phyloP scores from a whole-genome alignment of 2,329 filamentous ascomycete genomes.

The Fusarium citri region DNA sequence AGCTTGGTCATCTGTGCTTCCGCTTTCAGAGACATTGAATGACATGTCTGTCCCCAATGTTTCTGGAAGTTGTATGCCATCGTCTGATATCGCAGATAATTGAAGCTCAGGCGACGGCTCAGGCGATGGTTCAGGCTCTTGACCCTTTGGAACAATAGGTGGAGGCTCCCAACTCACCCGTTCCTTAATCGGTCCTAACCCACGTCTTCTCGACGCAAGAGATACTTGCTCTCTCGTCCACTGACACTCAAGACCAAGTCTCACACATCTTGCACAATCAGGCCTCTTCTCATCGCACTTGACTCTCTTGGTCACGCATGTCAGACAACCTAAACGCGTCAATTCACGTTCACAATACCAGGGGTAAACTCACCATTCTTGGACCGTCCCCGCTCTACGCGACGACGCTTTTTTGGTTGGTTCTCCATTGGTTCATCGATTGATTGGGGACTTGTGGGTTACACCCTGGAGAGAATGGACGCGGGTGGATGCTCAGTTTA shows the following conservation, averaged over 20 bases:
- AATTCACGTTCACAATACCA: neutral
- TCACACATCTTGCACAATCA: neutral
- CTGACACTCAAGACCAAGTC: neutral
- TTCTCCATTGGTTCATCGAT: neutral
- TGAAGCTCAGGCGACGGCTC: neutral
- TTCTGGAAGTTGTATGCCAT: neutral
- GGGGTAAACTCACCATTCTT: constrained; percentile 11
- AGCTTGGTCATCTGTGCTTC: accelerated
- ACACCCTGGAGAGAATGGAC: neutral
- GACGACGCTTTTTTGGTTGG: constrained; percentile 2
- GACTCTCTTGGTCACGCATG: constrained; percentile 10
- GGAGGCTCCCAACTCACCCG: neutral
- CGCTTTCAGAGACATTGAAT: neutral
- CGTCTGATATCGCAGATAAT: neutral
- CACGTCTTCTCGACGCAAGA: constrained; percentile 16
- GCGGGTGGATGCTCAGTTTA: neutral
- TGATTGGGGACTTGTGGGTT: neutral
- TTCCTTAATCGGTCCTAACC: constrained; percentile 2
- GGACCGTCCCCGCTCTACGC: constrained; percentile 20
- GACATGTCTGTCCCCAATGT: accelerated
- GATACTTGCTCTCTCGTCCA: neutral
- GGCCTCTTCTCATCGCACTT: constrained; percentile 15
- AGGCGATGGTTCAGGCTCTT: neutral
- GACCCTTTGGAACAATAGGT: neutral
- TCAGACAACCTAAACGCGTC: constrained; percentile 11